phyloP scores from a whole-genome alignment of 768 basidiomycete genomes.

The Phaeotremella skinneri region DNA sequence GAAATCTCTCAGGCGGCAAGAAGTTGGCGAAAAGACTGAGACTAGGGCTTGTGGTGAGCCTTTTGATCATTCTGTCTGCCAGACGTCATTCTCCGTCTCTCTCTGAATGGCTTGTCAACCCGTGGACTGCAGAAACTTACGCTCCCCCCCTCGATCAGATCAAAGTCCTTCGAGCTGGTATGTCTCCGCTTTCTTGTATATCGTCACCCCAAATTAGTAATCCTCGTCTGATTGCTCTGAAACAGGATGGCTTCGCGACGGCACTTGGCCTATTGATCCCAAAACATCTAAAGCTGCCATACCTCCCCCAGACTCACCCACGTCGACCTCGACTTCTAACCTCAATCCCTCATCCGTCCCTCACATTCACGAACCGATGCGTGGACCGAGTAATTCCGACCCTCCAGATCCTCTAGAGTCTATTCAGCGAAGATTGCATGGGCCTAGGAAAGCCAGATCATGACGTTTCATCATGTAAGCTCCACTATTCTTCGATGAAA shows the following conservation, averaged over 20 bases:
- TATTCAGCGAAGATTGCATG: too few species aligned
- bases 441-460: too few species aligned
- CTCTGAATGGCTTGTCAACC: background rate
- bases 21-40: slow-evolving; percentile 26
- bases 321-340: too few species aligned
- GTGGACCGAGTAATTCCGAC: too few species aligned
- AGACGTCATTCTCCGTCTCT: background rate
- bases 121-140: background rate
- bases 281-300: slow-evolving; percentile 20
- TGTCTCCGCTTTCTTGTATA: background rate
- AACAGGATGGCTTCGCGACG: slow-evolving; percentile 38
- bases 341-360: too few species aligned
- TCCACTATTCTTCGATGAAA: too few species aligned
- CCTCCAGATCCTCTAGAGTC: too few species aligned
- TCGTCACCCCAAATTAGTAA: background rate
- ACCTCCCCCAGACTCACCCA: slow-evolving; percentile 32
- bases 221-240: background rate
- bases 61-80: background rate
- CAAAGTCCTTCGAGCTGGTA: slow-evolving; percentile 25
- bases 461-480: too few species aligned
- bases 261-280: slow-evolving; percentile 42
- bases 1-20: slow-evolving; percentile 24
- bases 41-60: slow-evolving; percentile 41
- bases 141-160: slow-evolving; percentile 13
- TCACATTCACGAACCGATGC: too few species aligned